Conservation (phyloP, 78 protist genomes). For the Mastigamoeba balamuthi region DNA sequence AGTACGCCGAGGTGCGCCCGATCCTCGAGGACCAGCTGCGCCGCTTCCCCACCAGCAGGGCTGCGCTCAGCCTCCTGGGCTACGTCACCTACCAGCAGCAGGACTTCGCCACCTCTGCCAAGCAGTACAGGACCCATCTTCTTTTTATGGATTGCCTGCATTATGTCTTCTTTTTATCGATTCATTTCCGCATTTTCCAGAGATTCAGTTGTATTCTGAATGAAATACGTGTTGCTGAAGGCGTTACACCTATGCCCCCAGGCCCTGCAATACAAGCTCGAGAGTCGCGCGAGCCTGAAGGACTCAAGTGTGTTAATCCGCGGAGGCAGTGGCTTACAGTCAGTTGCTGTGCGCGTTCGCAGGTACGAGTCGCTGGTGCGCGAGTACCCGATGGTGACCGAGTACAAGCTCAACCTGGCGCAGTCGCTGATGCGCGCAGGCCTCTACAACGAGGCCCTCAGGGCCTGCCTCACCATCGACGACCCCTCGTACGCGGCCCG, state of each 20-base stretch:
- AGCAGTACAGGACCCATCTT: not conserved
- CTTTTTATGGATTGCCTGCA: not conserved
- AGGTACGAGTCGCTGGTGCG: conserved; percentile 15
- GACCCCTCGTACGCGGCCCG: not conserved
- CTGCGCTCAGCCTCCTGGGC: conserved; percentile 64
- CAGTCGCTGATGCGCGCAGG: conserved; percentile 63
- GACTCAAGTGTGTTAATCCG: too few relatives aligned
- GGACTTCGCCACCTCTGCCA: conserved; percentile 42
- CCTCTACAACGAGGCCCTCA: conserved; percentile 37
- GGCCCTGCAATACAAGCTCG: too few relatives aligned
- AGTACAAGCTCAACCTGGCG: conserved; percentile 54
- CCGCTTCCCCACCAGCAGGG: not conserved
- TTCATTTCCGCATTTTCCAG: too few relatives aligned
- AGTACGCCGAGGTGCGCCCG: conserved; percentile 27
- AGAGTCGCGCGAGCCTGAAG: too few relatives aligned
- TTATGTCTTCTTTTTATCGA: not conserved
- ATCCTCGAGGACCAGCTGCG: conserved; percentile 1
- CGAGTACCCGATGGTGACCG: conserved; percentile 30
- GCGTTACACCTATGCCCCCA: too few relatives aligned
- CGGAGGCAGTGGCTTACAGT: too few relatives aligned
- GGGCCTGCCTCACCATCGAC: conserved; percentile 1
- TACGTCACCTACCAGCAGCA: conserved; percentile 54
- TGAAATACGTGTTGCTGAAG: too few relatives aligned
- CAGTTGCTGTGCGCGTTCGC: too few relatives aligned
- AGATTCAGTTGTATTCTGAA: too few relatives aligned